Conservation (phyloP, 345 rosid genomes). For the thale cress (Arabidopsis thaliana) region DNA sequence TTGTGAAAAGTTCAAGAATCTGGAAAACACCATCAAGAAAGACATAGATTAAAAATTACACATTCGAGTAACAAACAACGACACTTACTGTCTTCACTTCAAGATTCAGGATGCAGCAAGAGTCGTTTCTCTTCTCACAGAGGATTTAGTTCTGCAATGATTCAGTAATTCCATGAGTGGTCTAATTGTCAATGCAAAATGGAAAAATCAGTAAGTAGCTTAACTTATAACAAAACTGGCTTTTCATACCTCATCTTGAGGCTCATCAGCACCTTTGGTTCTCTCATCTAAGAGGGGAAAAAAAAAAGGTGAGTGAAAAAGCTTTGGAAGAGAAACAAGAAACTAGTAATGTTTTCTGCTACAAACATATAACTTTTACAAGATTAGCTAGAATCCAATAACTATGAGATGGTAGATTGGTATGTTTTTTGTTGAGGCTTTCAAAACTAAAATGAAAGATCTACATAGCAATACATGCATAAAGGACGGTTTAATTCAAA, state of each 20-base stretch:
- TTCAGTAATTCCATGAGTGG: constrained; percentile 12
- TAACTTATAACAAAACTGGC: neutral
- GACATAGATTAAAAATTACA: constrained; percentile 25
- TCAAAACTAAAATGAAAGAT: neutral
- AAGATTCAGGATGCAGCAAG: constrained; percentile 21
- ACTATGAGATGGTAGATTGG: neutral
- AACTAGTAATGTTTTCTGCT: neutral
- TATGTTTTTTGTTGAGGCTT: neutral
- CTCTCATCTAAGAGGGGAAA: constrained; percentile 22
- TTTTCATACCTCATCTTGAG: constrained; percentile 42
- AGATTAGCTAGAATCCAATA: neutral
- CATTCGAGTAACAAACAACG: neutral
- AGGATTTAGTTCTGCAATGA: constrained; percentile 36
- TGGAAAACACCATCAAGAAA: constrained; percentile 32
- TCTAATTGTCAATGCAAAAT: constrained; percentile 8
- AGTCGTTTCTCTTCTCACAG: constrained; percentile 30
- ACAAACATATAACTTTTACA: neutral
- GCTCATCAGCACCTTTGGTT: constrained; percentile 42
- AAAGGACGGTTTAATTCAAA: neutral
- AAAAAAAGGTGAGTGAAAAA: neutral
- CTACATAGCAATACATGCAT: neutral
- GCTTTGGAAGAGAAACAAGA: constrained; percentile 12
- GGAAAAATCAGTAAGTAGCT: neutral
- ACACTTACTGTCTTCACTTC: constrained; percentile 9
- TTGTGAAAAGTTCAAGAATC: constrained; percentile 9